A percentile compares a stretch with the other conserved stretches of the same genome.
These are phyloP conservation scores for Diaporthe citri DNA, from an alignment of 2,329 filamentous ascomycete species.

Conservation along the genomic window DNA sequence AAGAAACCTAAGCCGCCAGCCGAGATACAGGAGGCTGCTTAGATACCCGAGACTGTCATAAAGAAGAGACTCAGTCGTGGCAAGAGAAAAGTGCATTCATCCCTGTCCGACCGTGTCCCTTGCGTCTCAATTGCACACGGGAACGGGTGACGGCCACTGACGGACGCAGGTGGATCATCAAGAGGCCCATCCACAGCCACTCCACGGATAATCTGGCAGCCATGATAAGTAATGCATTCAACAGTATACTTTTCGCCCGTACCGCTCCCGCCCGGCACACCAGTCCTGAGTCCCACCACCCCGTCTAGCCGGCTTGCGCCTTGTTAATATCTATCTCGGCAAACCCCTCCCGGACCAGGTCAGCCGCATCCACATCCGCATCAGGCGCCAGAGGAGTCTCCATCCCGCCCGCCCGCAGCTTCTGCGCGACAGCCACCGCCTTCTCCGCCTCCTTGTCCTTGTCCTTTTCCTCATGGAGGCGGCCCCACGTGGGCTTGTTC, in stretches of 20 bases:
- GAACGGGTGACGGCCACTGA: too few species aligned
- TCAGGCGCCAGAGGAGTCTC: conserved; percentile 65
- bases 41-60: conserved; percentile 25
- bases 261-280: not conserved
- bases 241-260: not conserved
- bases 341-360: conserved; percentile 69
- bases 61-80: not conserved
- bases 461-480: conserved; percentile 53
- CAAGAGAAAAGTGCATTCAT: not conserved
- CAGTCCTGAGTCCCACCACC: not conserved
- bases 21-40: conserved; percentile 41
- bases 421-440: conserved; percentile 46
- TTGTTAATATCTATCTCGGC: conserved; percentile 56
- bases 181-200: not conserved
- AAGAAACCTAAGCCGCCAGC: conserved; percentile 43
- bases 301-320: not conserved
- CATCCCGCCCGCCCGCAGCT: conserved; percentile 60
- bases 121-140: not conserved
- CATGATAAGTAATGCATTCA: not conserved
- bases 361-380: conserved; percentile 57
- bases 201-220: not conserved
- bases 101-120: not conserved
- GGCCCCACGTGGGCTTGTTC: conserved; percentile 76
- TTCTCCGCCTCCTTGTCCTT: conserved; percentile 47
- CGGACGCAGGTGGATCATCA: too few species aligned